These are phyloP conservation scores for Leccinum pachyderme DNA, from an alignment of 1,284 basidiomycete genomes.

Conservation along the genomic window DNA sequence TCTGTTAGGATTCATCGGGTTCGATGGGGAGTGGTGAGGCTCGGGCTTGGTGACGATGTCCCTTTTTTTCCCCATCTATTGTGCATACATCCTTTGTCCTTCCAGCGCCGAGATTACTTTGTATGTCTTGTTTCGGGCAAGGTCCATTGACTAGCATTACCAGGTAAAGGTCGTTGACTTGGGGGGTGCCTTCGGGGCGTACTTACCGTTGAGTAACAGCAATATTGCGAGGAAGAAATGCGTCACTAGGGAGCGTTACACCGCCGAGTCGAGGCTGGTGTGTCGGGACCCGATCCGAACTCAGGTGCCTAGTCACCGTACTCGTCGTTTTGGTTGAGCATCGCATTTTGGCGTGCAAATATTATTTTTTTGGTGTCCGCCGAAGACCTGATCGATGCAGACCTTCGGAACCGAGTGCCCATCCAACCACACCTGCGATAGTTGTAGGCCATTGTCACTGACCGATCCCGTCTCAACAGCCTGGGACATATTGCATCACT, in stretches of 20 bases:
- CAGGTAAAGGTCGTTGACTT: not conserved
- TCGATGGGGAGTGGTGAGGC: slow-evolving; percentile 76
- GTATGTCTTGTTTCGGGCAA: not conserved
- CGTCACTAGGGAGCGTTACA: too few relatives aligned
- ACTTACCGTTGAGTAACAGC: too few relatives aligned
- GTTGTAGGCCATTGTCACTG: not conserved
- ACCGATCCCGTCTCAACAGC: not conserved
- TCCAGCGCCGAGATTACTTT: not conserved
- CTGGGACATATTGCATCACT: too few relatives aligned
- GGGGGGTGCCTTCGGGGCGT: too few relatives aligned
- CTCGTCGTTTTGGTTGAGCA: not conserved
- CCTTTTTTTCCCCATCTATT: not conserved
- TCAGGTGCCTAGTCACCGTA: not conserved
- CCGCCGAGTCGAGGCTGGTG: too few relatives aligned
- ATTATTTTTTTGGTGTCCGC: too few relatives aligned
- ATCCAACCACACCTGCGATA: too few relatives aligned
- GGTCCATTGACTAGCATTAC: not conserved
- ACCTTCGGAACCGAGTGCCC: too few relatives aligned
- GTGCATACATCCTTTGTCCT: not conserved
- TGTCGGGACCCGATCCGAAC: not conserved
- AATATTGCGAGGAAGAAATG: too few relatives aligned
- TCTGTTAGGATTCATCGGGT: slow-evolving; percentile 68
- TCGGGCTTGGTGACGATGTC: not conserved
- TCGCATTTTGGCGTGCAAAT: not conserved
- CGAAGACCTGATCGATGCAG: not conserved